Conservation (phyloP, 139 green algal genomes). For the Tetraselmis chui region DNA sequence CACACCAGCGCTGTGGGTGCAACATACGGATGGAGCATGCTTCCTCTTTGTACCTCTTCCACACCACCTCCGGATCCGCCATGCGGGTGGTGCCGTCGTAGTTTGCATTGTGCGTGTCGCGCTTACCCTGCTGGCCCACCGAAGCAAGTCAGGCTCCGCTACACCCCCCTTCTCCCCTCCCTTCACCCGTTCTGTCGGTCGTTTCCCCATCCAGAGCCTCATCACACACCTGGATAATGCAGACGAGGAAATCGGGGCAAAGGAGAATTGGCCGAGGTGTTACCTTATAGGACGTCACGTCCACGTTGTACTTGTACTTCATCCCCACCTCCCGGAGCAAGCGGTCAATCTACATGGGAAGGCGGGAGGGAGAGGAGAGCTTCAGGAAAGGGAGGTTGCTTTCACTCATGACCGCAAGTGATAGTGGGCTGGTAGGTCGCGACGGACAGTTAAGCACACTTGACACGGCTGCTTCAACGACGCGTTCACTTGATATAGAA, state of each 20-base stretch:
- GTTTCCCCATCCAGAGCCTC: background rate
- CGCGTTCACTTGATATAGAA: constrained; percentile 21
- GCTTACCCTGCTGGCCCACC: constrained; percentile 8
- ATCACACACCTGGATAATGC: no score
- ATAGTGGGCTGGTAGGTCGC: constrained; percentile 25
- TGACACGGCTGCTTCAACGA: constrained; percentile 17
- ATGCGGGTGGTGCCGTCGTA: constrained; percentile 29
- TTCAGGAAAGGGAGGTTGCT: constrained; percentile 28
- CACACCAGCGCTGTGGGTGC: constrained; percentile 44
- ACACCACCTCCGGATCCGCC: constrained; percentile 42
- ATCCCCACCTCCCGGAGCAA: constrained; percentile 29
- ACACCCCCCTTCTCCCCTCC: background rate
- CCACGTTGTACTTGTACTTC: constrained; percentile 53
- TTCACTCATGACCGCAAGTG: background rate
- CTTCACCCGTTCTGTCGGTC: background rate
- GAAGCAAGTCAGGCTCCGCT: background rate
- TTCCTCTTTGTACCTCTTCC: constrained; percentile 35
- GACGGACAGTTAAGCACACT: constrained; percentile 20
- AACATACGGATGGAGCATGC: constrained; percentile 44
- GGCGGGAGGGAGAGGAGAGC: constrained; percentile 39
- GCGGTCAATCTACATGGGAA: constrained; percentile 26
- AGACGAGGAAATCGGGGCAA: no score
- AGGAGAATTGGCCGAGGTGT: no score
- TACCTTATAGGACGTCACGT: constrained; percentile 46
- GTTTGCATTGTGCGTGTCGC: constrained; percentile 45